phyloP scores from a whole-genome alignment of 345 rosid genomes.

The Murraya koenigii region DNA sequence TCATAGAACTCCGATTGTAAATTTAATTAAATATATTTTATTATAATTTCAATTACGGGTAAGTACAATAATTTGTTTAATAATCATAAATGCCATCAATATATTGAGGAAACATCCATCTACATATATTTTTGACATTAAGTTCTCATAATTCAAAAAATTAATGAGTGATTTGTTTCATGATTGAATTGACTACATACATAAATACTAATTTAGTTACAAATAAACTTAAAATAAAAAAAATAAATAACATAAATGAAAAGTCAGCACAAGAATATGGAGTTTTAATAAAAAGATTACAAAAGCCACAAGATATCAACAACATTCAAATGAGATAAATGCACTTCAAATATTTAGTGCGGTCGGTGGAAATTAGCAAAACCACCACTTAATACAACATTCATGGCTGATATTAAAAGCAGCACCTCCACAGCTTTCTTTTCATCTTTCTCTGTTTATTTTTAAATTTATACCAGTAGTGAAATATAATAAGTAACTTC shows the following conservation, averaged over 20 bases:
- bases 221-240: too few relatives aligned
- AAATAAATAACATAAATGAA: neutral
- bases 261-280: neutral
- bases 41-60: too few relatives aligned
- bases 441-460: neutral
- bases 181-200: neutral
- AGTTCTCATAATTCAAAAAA: neutral
- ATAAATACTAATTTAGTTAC: neutral
- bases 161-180: neutral
- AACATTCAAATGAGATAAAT: neutral
- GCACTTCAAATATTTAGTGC: constrained; percentile 13
- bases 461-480: neutral
- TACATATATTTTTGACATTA: neutral
- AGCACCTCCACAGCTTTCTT: neutral
- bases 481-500: neutral
- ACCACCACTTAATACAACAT: constrained; percentile 15
- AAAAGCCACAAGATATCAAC: constrained; percentile 1
- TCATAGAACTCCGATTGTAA: too few relatives aligned
- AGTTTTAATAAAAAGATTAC: neutral
- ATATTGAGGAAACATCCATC: neutral
- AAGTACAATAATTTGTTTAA: too few relatives aligned
- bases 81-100: neutral
- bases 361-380: constrained; percentile 18
- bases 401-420: constrained; percentile 13
- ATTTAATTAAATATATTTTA: too few relatives aligned